Base-by-base conservation (phyloP, 768 basidiomycete species). In the Daedaleopsis nitida region DNA sequence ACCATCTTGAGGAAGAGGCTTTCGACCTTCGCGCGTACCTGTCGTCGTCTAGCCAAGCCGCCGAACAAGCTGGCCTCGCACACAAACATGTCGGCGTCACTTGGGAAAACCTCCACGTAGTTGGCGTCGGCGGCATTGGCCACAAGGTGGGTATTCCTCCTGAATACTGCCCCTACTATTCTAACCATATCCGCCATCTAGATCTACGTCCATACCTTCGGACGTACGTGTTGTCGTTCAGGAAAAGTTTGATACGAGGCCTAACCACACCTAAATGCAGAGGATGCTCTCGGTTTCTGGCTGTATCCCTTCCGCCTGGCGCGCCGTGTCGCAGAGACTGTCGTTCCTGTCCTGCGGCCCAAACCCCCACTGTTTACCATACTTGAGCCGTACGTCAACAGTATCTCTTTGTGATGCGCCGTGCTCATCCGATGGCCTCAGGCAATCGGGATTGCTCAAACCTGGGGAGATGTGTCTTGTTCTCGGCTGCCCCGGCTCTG, bases 401-500 rank as follows among this genome's bases (percentile, higher is more conserved):
- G 8, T 39, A 47, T 19, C 0, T 23, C 3, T 43, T n/a, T 17
- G n/a, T 19, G 9, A 43, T 11, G 21, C 17, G 11, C 43, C 35
- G 10, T 24, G 34, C 44, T 50, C 52, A 48, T 35, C 34, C 14
- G 48, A 57, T 43, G 35, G 44, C 35, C 38, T n/a, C 57, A 86
- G 86, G 63, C 82, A 83, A 21, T 86, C 85, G 8, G 92, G 91
- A 43, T 77, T 86, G 17, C 74, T 92, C 43, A 86, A 89, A 63
- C 84, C 90, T 0, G 87, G 92, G 17, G 88, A 95, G 78, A 94
- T 95, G 92, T 88, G 91, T 69, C 81, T 94, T 7, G 91, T 91
- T 21, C 78, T 91, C 13, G 93, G 93, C 19, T 87, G 91, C 57
- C 93, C 93, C 5, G 90, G 89, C 1, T 82, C 91, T 6, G 94